Evolutionary conservation across 2,329 filamentous ascomycete genomes (phyloP), one percentile per base, ranked within the genome.

Genomic region (Nemania abortiva): DNA sequence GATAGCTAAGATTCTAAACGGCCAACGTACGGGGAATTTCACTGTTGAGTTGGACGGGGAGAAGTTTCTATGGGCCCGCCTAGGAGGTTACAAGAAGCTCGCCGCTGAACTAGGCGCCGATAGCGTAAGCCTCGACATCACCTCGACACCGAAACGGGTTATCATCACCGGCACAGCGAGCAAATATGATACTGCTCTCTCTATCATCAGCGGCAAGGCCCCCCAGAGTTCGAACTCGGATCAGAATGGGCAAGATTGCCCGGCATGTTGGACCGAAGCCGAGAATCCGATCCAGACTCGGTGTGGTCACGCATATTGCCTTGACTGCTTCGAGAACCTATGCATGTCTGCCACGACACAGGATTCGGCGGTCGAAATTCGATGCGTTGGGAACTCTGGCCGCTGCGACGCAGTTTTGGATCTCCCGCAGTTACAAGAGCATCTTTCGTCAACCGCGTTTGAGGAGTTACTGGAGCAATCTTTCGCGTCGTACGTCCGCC

Each of bases 241-340:
- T 6, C 20, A 53, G 10, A 59, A 37, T 39, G 37, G 13, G 1
- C 45, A 52, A 42, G 72, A 77, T 55, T 81, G 82, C 67, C 60
- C 78, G 0, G 75, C 82, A 6, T 85, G 83, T 63, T 81, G 76
- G 73, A 78, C 70, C 13, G 76, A 78, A 29, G 78, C 79, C 0
- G 80, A 82, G n/a, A 74, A 81, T 4, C 71, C 79, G 0, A 64
- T 84, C 13, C 72, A 50, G 10, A 81, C 77, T 5, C 50, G 59
- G 1, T 85, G 84, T 70, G 74, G 70, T 1, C 84, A 86, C 66
- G 47, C 76, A 11, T 85, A 84, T 69, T 86, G 83, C 71, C 67
- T 71, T 0, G 75, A 77, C 22, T 86, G 84, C 70, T 84, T 86
- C 56, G 73, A 78, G 55, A 73, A 74, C 49, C 69, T 80, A 9